These are phyloP conservation scores for Dipodascus geniculatus DNA, from an alignment of 805 yeast species.

Conservation along the genomic window DNA sequence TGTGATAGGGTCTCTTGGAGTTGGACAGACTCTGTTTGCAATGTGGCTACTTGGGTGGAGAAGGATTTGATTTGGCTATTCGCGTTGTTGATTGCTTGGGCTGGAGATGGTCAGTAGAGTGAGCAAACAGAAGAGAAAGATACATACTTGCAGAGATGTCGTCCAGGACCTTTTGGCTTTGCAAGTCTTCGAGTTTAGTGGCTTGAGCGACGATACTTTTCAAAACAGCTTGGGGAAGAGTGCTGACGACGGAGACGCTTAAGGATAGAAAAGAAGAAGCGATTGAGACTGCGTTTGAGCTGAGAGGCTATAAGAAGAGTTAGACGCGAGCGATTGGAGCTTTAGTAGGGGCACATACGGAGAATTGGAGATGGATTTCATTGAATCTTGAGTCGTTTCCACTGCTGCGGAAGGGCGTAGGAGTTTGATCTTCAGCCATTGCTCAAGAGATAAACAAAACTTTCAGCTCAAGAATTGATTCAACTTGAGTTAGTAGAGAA, in stretches of 20 bases:
- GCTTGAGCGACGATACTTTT: conserved; percentile 13
- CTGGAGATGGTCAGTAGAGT: background rate
- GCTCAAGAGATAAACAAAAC: no score
- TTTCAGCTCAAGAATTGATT: no score
- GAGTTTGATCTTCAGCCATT: background rate
- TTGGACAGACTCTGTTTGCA: background rate
- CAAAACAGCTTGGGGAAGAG: conserved; percentile 11
- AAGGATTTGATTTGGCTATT: background rate
- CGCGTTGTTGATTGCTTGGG: background rate
- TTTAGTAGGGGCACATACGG: background rate
- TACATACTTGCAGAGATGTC: conserved; percentile 16
- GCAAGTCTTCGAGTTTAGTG: conserved; percentile 16
- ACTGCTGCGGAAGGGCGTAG: background rate
- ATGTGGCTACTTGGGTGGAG: background rate
- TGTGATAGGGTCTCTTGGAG: background rate
- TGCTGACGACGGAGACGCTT: background rate
- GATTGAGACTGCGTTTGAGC: background rate
- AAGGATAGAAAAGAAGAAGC: background rate
- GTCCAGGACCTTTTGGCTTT: conserved; percentile 17
- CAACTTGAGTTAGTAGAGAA: no score
- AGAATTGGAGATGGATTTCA: background rate
- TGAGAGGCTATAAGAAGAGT: background rate
- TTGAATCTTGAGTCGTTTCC: background rate
- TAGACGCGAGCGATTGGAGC: background rate
- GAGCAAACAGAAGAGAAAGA: background rate